Conservation (phyloP, 148 eudicot species). For the Cornus controversa region DNA sequence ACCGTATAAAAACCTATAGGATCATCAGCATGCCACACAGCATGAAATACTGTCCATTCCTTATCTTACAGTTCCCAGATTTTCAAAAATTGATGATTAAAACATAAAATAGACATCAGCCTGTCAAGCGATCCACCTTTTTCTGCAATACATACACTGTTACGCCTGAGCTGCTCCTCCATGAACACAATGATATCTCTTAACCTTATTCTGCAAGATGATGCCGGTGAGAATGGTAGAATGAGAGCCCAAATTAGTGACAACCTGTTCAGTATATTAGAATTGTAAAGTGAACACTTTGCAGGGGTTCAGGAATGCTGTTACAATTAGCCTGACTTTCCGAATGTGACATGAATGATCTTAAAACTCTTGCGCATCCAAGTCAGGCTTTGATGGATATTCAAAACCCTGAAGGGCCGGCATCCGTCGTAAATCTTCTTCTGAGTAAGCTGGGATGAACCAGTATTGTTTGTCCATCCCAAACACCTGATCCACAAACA, state of each 20-base stretch:
- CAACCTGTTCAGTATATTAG: not conserved
- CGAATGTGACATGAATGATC: not conserved
- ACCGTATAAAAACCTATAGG: not conserved
- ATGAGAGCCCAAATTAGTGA: not conserved
- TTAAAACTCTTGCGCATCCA: slow-evolving; percentile 60
- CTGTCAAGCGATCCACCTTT: not conserved
- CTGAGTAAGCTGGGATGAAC: slow-evolving; percentile 84
- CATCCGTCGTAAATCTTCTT: slow-evolving; percentile 80
- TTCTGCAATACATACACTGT: not conserved
- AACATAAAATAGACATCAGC: not conserved
- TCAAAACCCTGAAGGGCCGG: slow-evolving; percentile 93
- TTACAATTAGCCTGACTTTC: not conserved
- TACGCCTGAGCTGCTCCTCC: not conserved
- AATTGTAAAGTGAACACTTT: slow-evolving; percentile 1
- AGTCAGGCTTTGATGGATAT: slow-evolving; percentile 83
- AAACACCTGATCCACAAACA: slow-evolving; percentile 58
- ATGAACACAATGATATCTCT: not conserved
- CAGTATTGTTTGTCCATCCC: slow-evolving; percentile 73
- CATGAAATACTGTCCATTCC: not conserved
- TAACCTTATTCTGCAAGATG: not conserved
- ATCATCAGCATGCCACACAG: slow-evolving; percentile 5
- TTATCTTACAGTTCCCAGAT: not conserved
- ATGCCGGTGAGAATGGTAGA: not conserved
- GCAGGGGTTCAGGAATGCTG: slow-evolving; percentile 11
- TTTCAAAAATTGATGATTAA: not conserved